Base-by-base conservation (phyloP, 1,284 basidiomycete genomes). In the Microbotryum violaceum region DNA sequence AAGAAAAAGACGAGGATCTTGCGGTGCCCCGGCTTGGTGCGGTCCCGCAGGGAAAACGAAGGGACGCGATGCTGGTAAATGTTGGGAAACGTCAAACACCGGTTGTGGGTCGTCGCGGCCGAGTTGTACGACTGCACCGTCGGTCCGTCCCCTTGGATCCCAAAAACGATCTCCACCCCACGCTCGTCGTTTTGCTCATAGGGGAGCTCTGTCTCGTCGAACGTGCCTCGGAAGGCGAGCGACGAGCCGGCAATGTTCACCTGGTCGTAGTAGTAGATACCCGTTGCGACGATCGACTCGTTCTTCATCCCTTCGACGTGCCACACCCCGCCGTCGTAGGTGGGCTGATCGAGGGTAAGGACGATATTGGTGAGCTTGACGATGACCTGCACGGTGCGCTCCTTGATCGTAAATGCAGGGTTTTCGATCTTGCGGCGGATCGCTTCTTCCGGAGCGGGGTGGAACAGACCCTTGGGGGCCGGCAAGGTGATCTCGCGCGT, bases 241-340 rank as follows among this genome's bases (percentile, higher is more conserved):
- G 42, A 44, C 12, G 59, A 62, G 8, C 60, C 49, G 8, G 49
- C 54, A n/a, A 70, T 58, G 47, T 70, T 68, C 8, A 68, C 48
- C 23, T 65, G 49, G 57, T 58, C 63, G 57, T 68, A 65, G 58
- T 78, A 80, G 59, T 81, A 79, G 20, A 80, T 74, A 1, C 76
- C 77, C 1, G 77, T 80, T 8, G 78, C 80, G 2, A 79, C 79
- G 51, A 82, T 82, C 55, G 75, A 72, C 67, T 80, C 80, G 64
- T 81, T 83, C 62, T 75, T 71, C 80, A 81, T 83, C 23, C 82
- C 82, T 70, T 81, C 80, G 25, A 82, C 81, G 56, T 80, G 81
- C 82, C 82, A 84, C 9, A 71, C 69, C 5, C 77, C 76, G 3
- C 78, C 79, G 60, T 21, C 54, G 69, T 78, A 80, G 14, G 29